These are phyloP conservation scores for Eruca vesicaria DNA, from an alignment of 441 rosid genomes.

Conservation along the genomic window DNA sequence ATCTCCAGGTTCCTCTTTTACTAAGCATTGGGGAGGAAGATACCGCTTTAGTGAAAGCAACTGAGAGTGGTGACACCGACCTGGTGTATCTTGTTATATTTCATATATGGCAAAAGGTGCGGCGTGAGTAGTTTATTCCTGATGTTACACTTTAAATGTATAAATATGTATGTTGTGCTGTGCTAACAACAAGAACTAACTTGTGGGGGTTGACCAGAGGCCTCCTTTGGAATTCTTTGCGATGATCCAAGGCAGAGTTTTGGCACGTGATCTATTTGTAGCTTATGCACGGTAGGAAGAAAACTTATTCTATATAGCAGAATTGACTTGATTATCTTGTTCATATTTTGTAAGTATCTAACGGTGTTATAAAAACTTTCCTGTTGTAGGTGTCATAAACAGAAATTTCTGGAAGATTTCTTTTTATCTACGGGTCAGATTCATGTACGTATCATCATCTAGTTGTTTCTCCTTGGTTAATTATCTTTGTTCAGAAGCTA, in stretches of 20 bases:
- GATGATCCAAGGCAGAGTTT: slow-evolving; percentile 79
- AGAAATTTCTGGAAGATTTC: slow-evolving; percentile 92
- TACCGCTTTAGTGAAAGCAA: slow-evolving; percentile 90
- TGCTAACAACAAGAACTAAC: slow-evolving; percentile 7
- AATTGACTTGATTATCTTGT: slow-evolving; percentile 10
- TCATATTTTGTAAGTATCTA: neutral
- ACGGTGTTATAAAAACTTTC: slow-evolving; percentile 7
- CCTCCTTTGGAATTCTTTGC: slow-evolving; percentile 85
- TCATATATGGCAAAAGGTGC: slow-evolving; percentile 97
- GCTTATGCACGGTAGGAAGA: slow-evolving; percentile 67
- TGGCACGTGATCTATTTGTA: slow-evolving; percentile 85
- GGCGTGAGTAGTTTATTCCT: neutral
- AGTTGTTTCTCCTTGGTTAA: neutral
- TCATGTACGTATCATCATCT: slow-evolving; percentile 61
- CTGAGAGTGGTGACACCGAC: slow-evolving; percentile 96
- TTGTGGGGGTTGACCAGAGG: slow-evolving; percentile 52
- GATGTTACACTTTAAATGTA: neutral
- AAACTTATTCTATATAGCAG: neutral
- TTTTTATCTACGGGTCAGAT: slow-evolving; percentile 92
- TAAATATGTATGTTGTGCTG: neutral
- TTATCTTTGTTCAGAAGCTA: slow-evolving; percentile 5
- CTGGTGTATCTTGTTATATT: slow-evolving; percentile 92
- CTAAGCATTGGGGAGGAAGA: slow-evolving; percentile 98
- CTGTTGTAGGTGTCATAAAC: slow-evolving; percentile 69
- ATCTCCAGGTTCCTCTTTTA: slow-evolving; percentile 81